Conservation (phyloP, 805 yeast genomes). For the Wickerhamiella azyma region DNA sequence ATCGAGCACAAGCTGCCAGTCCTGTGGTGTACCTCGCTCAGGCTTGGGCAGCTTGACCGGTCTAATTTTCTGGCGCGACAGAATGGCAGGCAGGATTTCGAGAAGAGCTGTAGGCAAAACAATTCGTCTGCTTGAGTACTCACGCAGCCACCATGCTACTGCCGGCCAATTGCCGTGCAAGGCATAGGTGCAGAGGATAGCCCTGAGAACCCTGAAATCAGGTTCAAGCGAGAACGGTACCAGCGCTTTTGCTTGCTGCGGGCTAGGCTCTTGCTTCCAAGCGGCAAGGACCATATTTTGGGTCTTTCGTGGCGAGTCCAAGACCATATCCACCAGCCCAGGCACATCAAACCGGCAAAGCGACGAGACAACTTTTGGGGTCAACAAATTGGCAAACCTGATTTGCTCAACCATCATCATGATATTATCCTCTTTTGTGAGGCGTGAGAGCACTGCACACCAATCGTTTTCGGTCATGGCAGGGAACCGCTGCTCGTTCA, state of each 20-base stretch:
- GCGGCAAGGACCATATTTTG: background rate
- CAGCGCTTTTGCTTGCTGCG: background rate
- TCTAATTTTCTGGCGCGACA: background rate
- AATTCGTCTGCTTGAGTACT: background rate
- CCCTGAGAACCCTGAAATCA: background rate
- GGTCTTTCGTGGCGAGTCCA: background rate
- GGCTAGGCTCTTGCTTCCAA: background rate
- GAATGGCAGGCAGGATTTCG: background rate
- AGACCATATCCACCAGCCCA: background rate
- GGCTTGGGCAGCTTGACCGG: background rate
- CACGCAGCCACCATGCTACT: background rate
- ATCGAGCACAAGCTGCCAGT: background rate
- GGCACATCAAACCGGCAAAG: background rate
- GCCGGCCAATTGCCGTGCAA: background rate
- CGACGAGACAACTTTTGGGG: background rate
- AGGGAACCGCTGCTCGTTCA: background rate
- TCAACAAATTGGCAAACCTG: background rate
- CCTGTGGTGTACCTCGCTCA: background rate
- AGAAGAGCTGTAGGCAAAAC: background rate
- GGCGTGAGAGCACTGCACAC: background rate
- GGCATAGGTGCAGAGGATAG: background rate
- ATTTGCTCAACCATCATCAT: background rate
- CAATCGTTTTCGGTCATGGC: background rate
- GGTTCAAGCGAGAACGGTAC: background rate
- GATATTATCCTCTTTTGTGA: background rate